phyloP scores from a whole-genome alignment of 2,329 filamentous ascomycete genomes.

The Sphaerulina vaccinii region DNA sequence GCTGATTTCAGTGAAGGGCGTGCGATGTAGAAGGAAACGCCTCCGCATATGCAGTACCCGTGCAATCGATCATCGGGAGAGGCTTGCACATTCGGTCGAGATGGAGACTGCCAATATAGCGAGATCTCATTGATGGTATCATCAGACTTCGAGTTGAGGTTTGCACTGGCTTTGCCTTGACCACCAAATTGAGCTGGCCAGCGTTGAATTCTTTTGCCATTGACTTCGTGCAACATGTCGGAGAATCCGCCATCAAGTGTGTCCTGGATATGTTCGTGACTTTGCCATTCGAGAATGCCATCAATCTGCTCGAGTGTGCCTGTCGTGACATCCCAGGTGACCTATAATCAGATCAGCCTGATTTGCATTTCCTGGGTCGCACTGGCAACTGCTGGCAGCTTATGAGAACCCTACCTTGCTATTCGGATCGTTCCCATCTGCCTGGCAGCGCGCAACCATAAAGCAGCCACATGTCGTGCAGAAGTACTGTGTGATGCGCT shows the following conservation, averaged over 20 bases:
- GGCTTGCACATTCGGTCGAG: too few species aligned
- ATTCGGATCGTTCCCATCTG: constrained; percentile 25
- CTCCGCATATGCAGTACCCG: constrained; percentile 56
- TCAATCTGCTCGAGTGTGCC: constrained; percentile 38
- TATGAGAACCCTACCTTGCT: constrained; percentile 3
- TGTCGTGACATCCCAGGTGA: constrained; percentile 31
- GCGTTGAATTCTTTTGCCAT: constrained; percentile 29
- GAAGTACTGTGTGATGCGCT: constrained; percentile 45
- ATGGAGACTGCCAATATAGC: constrained; percentile 24
- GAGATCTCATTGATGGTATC: constrained; percentile 25
- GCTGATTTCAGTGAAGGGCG: constrained; percentile 52
- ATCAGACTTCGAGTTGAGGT: too few species aligned
- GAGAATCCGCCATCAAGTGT: constrained; percentile 42
- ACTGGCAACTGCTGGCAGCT: neutral
- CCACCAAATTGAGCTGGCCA: constrained; percentile 27
- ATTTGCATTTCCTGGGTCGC: neutral
- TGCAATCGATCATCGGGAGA: constrained; percentile 35
- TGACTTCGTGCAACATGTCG: constrained; percentile 34
- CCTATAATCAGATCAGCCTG: neutral
- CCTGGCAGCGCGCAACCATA: constrained; percentile 25
- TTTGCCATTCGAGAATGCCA: constrained; percentile 31
- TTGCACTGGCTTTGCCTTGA: constrained; percentile 7
- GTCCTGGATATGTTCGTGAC: constrained; percentile 37
- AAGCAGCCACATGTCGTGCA: constrained; percentile 53
- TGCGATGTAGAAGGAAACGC: constrained; percentile 57